phyloP scores from a whole-genome alignment of 305 asterid species.

The Fraxinus ornus region DNA sequence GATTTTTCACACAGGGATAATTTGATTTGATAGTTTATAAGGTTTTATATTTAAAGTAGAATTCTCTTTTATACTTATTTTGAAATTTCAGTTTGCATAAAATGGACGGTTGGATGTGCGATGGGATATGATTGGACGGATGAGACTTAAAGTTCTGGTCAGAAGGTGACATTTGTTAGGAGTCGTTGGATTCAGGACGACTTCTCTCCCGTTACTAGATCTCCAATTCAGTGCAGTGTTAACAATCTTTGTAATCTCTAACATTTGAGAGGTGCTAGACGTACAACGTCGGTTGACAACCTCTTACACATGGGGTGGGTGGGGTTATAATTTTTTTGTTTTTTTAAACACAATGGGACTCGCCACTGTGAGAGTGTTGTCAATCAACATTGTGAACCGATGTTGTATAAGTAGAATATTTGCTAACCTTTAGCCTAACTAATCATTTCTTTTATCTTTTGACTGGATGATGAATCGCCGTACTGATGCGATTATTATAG shows the following conservation, averaged over 20 bases:
- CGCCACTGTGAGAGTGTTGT: too few species aligned
- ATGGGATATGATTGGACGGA: constrained; percentile 38
- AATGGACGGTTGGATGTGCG: constrained; percentile 27
- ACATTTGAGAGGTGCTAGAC: too few species aligned
- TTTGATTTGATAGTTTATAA: constrained; percentile 24
- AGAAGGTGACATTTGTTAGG: not conserved
- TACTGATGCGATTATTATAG: not conserved
- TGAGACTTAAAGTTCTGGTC: constrained; percentile 19
- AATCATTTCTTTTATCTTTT: not conserved
- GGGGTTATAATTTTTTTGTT: too few species aligned
- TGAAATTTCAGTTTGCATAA: constrained; percentile 27
- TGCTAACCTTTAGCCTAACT: not conserved
- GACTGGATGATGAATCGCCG: not conserved
- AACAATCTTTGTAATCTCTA: not conserved
- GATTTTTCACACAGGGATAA: constrained; percentile 17
- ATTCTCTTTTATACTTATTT: constrained; percentile 20
- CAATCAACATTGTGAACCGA: too few species aligned
- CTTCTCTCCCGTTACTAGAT: constrained; percentile 23
- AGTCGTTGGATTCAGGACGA: not conserved
- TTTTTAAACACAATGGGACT: too few species aligned
- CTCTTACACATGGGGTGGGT: too few species aligned
- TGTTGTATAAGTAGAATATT: too few species aligned
- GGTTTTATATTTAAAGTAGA: constrained; percentile 16
- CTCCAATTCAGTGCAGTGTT: constrained; percentile 14
- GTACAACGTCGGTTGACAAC: too few species aligned